Evolutionary conservation across 2,329 filamentous ascomycete species (phyloP).

Genomic region (Tolypocladium tundrense): DNA sequence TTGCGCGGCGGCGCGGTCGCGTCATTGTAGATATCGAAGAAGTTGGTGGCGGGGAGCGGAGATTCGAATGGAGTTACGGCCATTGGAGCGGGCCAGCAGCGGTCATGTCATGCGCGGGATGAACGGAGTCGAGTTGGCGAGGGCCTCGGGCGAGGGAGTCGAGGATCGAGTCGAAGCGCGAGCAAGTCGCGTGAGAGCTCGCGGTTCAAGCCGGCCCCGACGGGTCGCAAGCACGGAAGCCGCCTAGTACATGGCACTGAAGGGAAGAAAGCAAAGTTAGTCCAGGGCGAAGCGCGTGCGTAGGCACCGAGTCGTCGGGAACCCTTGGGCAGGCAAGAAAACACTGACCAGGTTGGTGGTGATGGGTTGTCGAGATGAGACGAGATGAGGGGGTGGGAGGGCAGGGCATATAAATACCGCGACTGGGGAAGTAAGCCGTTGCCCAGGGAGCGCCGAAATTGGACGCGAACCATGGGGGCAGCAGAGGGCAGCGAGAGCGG

Average conservation of each 20-base stretch:
- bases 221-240: slow-evolving; percentile 21
- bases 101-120: slow-evolving; percentile 16
- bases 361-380: neutral
- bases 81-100: slow-evolving; percentile 29
- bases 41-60: slow-evolving; percentile 30
- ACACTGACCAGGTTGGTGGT: neutral
- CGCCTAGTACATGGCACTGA: slow-evolving; percentile 24
- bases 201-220: slow-evolving; percentile 22
- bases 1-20: slow-evolving; percentile 17
- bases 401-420: neutral
- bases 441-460: neutral
- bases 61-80: slow-evolving; percentile 39
- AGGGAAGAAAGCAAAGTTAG: slow-evolving; percentile 4
- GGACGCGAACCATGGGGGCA: neutral
- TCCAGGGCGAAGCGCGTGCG: neutral
- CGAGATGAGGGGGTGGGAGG: neutral
- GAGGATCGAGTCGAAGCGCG: slow-evolving; percentile 5
- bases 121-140: neutral
- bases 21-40: slow-evolving; percentile 48
- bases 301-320: neutral
- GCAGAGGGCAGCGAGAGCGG: neutral
- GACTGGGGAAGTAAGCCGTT: neutral
- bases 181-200: slow-evolving; percentile 8
- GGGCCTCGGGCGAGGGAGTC: slow-evolving; percentile 3
- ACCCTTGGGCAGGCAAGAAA: neutral